A percentile compares a stretch with the other conserved stretches of the same genome.
Conservation (phyloP, 2,329 filamentous ascomycete genomes). For the Calonectria montana region DNA sequence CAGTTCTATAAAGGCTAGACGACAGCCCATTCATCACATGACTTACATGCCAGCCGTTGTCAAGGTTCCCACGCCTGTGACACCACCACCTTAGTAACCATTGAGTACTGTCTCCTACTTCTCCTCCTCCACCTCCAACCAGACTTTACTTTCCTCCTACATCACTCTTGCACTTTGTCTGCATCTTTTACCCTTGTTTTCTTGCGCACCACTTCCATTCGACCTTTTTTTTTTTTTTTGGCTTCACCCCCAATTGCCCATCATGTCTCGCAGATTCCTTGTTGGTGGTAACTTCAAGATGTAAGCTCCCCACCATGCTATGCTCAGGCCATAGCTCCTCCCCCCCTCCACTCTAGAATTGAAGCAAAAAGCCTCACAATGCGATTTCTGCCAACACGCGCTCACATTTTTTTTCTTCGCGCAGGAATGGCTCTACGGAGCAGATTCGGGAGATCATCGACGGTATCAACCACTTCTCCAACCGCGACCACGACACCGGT, state of each 20-base stretch:
- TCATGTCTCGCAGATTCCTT: constrained; percentile 95
- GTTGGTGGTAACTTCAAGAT: constrained; percentile 99
- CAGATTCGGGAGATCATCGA: constrained; percentile 91
- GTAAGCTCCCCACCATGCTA: constrained; percentile 63
- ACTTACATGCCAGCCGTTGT: neutral
- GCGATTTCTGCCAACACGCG: constrained; percentile 6
- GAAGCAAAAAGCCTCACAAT: constrained; percentile 45
- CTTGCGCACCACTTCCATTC: neutral
- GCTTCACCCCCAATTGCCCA: constrained; percentile 55
- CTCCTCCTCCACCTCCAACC: constrained; percentile 2
- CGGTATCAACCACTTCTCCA: constrained; percentile 83
- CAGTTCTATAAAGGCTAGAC: neutral
- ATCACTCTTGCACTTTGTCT: neutral
- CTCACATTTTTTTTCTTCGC: constrained; percentile 25
- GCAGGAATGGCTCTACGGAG: constrained; percentile 91
- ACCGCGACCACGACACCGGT: constrained; percentile 82
- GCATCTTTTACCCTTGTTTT: neutral
- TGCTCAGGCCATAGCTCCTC: constrained; percentile 26
- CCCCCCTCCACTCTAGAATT: constrained; percentile 28
- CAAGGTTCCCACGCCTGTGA: constrained; percentile 8
- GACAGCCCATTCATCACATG: neutral
- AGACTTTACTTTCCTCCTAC: neutral
- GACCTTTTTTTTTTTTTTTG: constrained; percentile 6
- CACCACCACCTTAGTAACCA: constrained; percentile 27
- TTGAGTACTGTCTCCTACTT: constrained; percentile 13